These are phyloP conservation scores for Tagetes erecta DNA, from an alignment of 129 eudicot species.

Conservation along the genomic window DNA sequence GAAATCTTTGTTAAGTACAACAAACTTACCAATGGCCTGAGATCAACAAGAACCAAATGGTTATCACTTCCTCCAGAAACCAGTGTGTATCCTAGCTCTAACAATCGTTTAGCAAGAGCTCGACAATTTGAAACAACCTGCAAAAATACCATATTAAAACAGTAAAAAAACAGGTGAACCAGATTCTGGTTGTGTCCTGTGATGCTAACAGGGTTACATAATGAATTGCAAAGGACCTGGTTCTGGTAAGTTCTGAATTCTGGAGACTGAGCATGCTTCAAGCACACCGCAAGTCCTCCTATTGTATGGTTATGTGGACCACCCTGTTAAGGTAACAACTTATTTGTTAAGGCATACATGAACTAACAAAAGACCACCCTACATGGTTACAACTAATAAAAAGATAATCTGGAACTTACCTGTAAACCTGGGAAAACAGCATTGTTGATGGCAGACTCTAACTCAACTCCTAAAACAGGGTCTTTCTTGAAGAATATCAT, in stretches of 20 bases:
- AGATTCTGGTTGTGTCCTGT: not conserved
- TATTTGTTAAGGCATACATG: not conserved
- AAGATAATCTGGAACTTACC: constrained; percentile 38
- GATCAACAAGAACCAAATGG: constrained; percentile 95
- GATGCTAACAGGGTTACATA: not conserved
- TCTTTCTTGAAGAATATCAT: constrained; percentile 96
- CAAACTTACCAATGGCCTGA: constrained; percentile 67
- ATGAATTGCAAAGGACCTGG: constrained; percentile 46
- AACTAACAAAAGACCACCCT: not conserved
- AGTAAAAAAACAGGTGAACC: not conserved
- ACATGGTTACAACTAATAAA: not conserved
- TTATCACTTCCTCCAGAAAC: constrained; percentile 98
- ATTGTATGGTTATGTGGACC: constrained; percentile 99
- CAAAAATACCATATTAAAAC: constrained; percentile 16
- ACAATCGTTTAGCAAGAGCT: constrained; percentile 72
- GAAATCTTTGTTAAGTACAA: not conserved
- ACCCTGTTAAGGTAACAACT: constrained; percentile 53
- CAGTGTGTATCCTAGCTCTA: constrained; percentile 71
- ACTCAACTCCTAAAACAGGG: constrained; percentile 78
- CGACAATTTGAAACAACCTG: constrained; percentile 92
- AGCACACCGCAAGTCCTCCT: constrained; percentile 82
- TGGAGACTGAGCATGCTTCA: constrained; percentile 90
- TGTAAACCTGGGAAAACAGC: constrained; percentile 99
- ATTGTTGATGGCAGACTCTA: constrained; percentile 95
- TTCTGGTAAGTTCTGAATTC: constrained; percentile 86